These are phyloP conservation scores for Xylaria sp. DNA, from an alignment of 2,329 filamentous ascomycete species.

Conservation along the genomic window DNA sequence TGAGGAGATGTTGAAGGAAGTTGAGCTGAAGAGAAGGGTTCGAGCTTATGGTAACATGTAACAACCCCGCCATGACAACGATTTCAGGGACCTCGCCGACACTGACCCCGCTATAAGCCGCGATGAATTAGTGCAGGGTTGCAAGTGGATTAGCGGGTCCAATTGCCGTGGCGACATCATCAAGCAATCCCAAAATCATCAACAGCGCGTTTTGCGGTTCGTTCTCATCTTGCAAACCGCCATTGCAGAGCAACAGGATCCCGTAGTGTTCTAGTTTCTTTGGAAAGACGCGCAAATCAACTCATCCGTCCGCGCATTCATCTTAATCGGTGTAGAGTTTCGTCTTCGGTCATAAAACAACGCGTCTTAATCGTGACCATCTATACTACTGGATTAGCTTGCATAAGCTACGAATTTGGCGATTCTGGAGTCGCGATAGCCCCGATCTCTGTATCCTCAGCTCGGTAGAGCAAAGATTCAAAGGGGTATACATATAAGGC, in stretches of 20 bases:
- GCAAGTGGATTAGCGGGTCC: constrained; percentile 4
- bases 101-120: constrained; percentile 17
- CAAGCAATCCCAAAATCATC: too few relatives aligned
- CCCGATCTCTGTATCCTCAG: background rate
- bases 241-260: background rate
- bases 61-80: background rate
- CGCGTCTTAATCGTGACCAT: constrained; percentile 17
- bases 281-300: background rate
- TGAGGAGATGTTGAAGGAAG: background rate
- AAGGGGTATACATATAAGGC: background rate
- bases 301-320: background rate
- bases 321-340: background rate
- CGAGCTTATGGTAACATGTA: background rate
- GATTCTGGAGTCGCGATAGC: background rate
- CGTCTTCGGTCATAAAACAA: background rate
- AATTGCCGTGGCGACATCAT: background rate
- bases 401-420: background rate
- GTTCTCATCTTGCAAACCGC: background rate
- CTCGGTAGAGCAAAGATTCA: background rate
- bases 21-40: background rate
- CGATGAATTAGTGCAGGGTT: background rate
- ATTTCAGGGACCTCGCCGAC: background rate
- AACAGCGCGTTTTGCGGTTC: background rate
- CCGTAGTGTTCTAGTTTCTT: background rate
- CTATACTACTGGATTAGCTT: background rate